A percentile compares a stretch with the other conserved stretches of the same genome.
Evolutionary conservation across 257 asterid genomes (phyloP).

Genomic region (Parsonsia alboflavescens): DNA sequence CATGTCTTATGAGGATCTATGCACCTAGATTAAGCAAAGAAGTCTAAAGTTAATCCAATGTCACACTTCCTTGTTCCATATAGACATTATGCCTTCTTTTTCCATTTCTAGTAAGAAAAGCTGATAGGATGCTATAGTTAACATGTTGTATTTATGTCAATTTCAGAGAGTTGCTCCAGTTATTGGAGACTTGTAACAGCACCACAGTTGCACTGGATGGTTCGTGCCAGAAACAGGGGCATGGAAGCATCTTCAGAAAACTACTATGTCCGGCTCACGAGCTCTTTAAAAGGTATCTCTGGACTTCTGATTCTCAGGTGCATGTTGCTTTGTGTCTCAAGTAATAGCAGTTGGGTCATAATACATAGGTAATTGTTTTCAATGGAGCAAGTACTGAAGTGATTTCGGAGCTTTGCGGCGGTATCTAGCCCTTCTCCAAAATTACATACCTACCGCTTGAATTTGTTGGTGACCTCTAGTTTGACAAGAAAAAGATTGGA

Average conservation of each 20-base stretch:
- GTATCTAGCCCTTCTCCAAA: slow-evolving; percentile 6
- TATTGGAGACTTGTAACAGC: slow-evolving; percentile 69
- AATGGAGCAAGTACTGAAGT: slow-evolving; percentile 22
- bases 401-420: slow-evolving; percentile 13
- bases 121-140: background rate
- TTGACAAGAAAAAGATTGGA: slow-evolving; percentile 18
- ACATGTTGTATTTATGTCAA: background rate
- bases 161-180: slow-evolving; percentile 66
- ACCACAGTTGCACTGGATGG: slow-evolving; percentile 98
- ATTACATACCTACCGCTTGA: slow-evolving; percentile 5
- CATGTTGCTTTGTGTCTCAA: no score
- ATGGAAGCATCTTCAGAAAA: slow-evolving; percentile 55
- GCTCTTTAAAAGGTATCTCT: slow-evolving; percentile 68
- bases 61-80: background rate
- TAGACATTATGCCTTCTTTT: background rate
- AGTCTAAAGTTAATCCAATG: background rate
- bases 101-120: background rate
- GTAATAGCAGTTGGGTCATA: background rate
- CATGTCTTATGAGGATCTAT: background rate
- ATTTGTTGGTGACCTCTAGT: slow-evolving; percentile 14
- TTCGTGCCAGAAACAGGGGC: slow-evolving; percentile 70
- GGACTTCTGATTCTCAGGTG: background rate
- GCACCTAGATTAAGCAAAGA: background rate
- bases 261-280: slow-evolving; percentile 60
- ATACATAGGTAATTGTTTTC: background rate